Evolutionary conservation across 768 basidiomycete species (phyloP).

Genomic region (Mycena rebaudengoi): DNA sequence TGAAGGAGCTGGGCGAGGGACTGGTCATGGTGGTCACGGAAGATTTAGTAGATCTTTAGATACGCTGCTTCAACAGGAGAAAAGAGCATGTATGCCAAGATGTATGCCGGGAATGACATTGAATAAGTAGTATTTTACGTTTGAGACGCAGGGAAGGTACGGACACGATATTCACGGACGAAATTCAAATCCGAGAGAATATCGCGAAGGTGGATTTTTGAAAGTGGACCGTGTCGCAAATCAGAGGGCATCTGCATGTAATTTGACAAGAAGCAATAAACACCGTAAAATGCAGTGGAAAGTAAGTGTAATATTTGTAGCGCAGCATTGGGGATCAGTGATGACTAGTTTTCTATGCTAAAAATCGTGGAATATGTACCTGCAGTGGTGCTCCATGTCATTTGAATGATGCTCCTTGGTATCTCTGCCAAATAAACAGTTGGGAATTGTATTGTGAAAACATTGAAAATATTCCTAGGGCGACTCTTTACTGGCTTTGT

Average conservation of each 20-base stretch:
- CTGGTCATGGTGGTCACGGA: constrained; percentile 2
- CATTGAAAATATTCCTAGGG: constrained; percentile 5
- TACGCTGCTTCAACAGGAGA: constrained; percentile 4
- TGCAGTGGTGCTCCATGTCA: background rate
- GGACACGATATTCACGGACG: background rate
- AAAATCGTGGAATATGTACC: background rate
- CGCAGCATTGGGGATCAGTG: too few species aligned
- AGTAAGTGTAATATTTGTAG: too few species aligned
- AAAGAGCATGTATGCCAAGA: constrained; percentile 4
- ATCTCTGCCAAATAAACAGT: constrained; percentile 6
- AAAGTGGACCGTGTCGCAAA: background rate
- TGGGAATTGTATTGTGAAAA: constrained; percentile 2
- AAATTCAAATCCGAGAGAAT: background rate
- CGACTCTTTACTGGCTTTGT: constrained; percentile 6
- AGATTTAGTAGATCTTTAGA: constrained; percentile 10
- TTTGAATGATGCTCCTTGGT: background rate
- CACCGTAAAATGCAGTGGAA: background rate
- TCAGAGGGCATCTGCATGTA: background rate
- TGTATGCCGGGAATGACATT: background rate
- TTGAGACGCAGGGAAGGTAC: background rate
- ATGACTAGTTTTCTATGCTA: too few species aligned
- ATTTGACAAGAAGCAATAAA: background rate
- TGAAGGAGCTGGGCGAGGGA: background rate
- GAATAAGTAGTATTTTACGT: constrained; percentile 1
- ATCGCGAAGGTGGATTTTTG: background rate